Evolutionary conservation across 352 stramenopile genomes (phyloP), one percentile per base, ranked within the genome.

Genomic region (Phytopythium aichiense): DNA sequence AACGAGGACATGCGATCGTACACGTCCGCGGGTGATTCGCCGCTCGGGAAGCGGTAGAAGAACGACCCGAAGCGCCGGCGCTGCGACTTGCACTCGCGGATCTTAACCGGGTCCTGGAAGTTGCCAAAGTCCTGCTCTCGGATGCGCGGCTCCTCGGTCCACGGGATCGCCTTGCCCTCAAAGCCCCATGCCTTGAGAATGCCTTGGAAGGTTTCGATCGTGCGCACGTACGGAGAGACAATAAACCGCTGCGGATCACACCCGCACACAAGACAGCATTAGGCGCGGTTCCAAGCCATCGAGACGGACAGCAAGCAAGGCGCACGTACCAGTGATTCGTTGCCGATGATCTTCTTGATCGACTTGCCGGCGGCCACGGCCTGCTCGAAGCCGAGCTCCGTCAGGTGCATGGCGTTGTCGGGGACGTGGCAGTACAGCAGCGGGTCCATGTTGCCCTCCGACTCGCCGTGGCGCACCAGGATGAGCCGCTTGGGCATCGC

Each of bases 71-170:
- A 96, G 37, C 76, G 80, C 28, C 77, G 79, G 5, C 84, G 81
- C 55, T 93, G 82, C 16, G 72, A 59, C 59, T 95, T 93, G 72
- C 79, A 92, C 54, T 95, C 79, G 18, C 83, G 79, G 63, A 95
- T 93, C 49, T 89, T 89, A 31, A 80, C 60, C 5, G 84, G 84
- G 7, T 95, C 82, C 53, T 96, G 87, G 66, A 95, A 96, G 58
- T 97, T 97, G 58, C 86, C 89, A 77, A 96, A 97, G 59, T 97
- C 86, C 63, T 97, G 89, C 53, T 97, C 89, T 15, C 86, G 79
- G 52, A 97, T 94, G 12, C 87, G 86, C 9, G 88, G 87, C 58
- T 97, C 89, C 54, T 97, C 87, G 5, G 68, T 76, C 82, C 86
- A 90, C 40, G 84, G 84, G 48, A 93, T 82, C 25, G 76, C 46